Evolutionary conservation across 2,329 filamentous ascomycete genomes (phyloP), one percentile per base, ranked within the genome.

Genomic region (Penicillium sp.): DNA sequence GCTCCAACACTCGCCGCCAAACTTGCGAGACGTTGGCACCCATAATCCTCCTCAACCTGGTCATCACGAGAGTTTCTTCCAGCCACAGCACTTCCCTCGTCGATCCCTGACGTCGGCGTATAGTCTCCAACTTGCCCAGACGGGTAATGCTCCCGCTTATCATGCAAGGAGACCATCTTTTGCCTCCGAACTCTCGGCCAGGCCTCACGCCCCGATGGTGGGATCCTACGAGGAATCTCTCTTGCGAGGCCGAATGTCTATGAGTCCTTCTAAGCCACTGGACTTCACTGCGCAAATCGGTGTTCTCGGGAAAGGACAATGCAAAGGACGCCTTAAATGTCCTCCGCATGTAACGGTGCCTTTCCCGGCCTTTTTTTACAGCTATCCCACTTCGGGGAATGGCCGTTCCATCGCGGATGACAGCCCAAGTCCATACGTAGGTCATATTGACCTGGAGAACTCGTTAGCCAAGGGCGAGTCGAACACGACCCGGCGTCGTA

Each of bases 151-250:
- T 27, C 61, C 53, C 27, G 67, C 32, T 52, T 70, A 13, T 65
- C 72, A 27, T 75, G 76, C 20, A 75, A 81, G 13, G 68, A 79
- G 89, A 38, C 84, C 86, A 0, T 96, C 91, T 0, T 75, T 88
- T 40, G 79, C 81, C 13, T 83, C 86, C 0, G 91, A 95, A 40
- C 74, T 78, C 2, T 89, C 89, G 2, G 86, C 89, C 3, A 75
- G 93, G 25, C 88, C 92, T 49, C 89, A 95, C 69, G 91, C 92
- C 7, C 91, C 91, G 3, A 95, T 98, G 87, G 92, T 97, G 2
- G 93, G 93, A 2, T 96, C 92, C 1, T 98, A 96, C 60, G 93
- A 98, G 70, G 93, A 98, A 72, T 96, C 90, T 25, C 96, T 98
- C 52, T 75, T 98, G 1, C 84, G 89, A 41, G 93, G 93, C 33